Conservation (phyloP, 495 filamentous ascomycete genomes). For the Lepraria neglecta region DNA sequence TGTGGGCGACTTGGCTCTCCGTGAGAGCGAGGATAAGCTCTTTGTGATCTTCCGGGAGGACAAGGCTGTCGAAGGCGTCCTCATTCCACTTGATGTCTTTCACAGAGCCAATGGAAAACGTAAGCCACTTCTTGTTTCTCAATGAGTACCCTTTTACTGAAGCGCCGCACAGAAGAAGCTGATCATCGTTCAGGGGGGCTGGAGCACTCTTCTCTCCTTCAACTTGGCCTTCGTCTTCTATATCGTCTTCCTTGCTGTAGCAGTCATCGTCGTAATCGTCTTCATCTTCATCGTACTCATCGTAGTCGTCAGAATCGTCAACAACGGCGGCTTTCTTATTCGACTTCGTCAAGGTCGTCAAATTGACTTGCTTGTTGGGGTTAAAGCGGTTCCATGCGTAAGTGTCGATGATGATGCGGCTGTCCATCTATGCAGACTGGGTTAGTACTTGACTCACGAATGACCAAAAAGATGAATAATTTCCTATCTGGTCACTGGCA, state of each 20-base stretch:
- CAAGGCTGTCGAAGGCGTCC: conserved; percentile 42
- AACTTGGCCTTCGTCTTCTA: neutral
- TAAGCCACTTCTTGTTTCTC: conserved; percentile 43
- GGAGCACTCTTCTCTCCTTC: neutral
- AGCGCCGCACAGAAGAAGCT: conserved; percentile 24
- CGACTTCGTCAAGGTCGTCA: conserved; percentile 54
- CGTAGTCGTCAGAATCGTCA: conserved; percentile 8
- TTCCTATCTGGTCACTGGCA: too few species aligned
- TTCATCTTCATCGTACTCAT: conserved; percentile 12
- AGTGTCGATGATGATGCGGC: conserved; percentile 51
- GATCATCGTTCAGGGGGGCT: neutral
- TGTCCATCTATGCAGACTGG: conserved; percentile 35
- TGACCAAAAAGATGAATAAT: too few species aligned
- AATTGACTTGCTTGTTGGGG: conserved; percentile 39
- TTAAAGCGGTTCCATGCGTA: conserved; percentile 29
- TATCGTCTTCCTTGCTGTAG: neutral
- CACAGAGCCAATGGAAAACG: conserved; percentile 39
- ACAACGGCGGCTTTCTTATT: conserved; percentile 38
- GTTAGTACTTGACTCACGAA: neutral
- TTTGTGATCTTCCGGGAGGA: conserved; percentile 41
- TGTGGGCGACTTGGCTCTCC: conserved; percentile 40
- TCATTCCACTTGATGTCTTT: conserved; percentile 38
- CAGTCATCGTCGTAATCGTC: conserved; percentile 7
- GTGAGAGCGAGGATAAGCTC: conserved; percentile 49
- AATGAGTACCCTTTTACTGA: conserved; percentile 39